Conservation (phyloP, 2,329 filamentous ascomycete genomes). For the Myriangium duriaei region DNA sequence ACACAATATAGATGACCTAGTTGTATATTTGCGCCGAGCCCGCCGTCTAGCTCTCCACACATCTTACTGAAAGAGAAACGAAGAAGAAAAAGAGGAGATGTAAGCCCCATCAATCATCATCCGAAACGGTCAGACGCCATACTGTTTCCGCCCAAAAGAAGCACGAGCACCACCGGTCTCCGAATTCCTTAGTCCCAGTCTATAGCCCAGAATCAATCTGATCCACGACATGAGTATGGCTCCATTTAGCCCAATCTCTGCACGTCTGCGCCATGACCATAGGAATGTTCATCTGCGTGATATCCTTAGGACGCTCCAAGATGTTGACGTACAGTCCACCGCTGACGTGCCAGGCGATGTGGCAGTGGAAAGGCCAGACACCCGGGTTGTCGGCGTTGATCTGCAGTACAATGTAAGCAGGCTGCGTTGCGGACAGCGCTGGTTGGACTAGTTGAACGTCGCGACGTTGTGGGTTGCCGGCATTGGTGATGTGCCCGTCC, state of each 20-base stretch:
- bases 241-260: conserved; percentile 40
- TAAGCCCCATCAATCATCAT: no score
- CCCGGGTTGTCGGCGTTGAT: conserved; percentile 40
- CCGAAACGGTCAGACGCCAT: no score
- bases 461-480: conserved; percentile 38
- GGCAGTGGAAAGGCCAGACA: conserved; percentile 34
- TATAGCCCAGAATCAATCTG: conserved; percentile 42
- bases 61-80: no score
- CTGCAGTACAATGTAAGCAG: conserved; percentile 25
- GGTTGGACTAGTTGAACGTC: conserved; percentile 37
- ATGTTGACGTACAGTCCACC: conserved; percentile 30
- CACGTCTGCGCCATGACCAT: conserved; percentile 41
- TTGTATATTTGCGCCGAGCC: no score
- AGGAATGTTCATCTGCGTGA: conserved; percentile 32
- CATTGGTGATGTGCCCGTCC: conserved; percentile 28
- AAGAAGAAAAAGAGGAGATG: no score
- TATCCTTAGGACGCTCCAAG: conserved; percentile 28
- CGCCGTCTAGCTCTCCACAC: no score
- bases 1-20: no score
- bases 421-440: conserved; percentile 19
- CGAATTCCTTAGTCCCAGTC: no score
- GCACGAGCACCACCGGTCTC: no score
- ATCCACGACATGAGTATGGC: conserved; percentile 37
- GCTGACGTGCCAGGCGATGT: conserved; percentile 39
- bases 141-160: no score